Evolutionary conservation across 306 rosid species (phyloP).

Genomic region (Prunus dulcis): DNA sequence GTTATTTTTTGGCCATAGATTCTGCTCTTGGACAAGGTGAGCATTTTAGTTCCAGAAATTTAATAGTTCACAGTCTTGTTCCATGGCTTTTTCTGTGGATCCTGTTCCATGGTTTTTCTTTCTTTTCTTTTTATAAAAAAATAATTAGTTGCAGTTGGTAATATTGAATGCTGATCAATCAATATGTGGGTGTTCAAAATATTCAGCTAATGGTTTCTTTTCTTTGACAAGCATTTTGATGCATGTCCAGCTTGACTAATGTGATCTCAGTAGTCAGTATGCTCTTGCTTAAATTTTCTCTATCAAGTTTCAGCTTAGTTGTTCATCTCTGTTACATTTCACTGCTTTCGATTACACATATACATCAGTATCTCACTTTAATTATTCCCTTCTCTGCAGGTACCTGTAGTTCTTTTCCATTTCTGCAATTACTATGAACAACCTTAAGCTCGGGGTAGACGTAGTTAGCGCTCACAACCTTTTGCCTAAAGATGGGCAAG

Average conservation of each 20-base stretch:
- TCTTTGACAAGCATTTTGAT: not conserved
- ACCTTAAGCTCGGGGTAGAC: slow-evolving; percentile 78
- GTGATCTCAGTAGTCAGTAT: not conserved
- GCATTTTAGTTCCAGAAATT: not conserved
- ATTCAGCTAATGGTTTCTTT: not conserved
- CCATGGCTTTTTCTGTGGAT: not conserved
- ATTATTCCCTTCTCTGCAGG: slow-evolving; percentile 30
- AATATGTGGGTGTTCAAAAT: not conserved
- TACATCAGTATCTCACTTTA: not conserved
- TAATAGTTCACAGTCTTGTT: not conserved
- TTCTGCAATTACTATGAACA: slow-evolving; percentile 34
- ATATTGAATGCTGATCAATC: not conserved
- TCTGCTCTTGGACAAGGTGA: not conserved
- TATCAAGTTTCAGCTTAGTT: not conserved
- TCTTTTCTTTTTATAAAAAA: not conserved
- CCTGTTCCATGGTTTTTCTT: not conserved
- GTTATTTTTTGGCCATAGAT: not conserved
- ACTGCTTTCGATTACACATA: slow-evolving; percentile 7
- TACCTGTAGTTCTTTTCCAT: slow-evolving; percentile 10
- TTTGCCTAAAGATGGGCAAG: slow-evolving; percentile 76
- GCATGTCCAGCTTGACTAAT: not conserved
- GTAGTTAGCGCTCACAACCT: slow-evolving; percentile 83
- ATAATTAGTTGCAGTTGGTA: not conserved
- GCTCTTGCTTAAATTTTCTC: not conserved
- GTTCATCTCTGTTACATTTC: not conserved